Conservation (phyloP, 73 alveolate genomes). For the Uronychia binucleata region DNA sequence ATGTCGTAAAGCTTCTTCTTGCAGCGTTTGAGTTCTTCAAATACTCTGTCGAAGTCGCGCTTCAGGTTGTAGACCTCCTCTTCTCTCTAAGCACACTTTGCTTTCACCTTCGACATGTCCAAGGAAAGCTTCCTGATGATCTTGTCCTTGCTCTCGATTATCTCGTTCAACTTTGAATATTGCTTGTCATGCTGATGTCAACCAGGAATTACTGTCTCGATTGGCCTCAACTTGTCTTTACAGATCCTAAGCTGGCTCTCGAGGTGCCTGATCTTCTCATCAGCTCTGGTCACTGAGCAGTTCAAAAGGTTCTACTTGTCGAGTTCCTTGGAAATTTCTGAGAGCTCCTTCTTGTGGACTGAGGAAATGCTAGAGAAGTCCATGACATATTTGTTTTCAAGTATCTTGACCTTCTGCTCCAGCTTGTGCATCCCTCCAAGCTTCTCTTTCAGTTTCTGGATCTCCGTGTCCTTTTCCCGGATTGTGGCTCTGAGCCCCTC, state of each 20-base stretch:
- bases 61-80: background rate
- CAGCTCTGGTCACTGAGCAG: background rate
- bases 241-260: background rate
- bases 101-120: background rate
- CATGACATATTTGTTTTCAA: conserved; percentile 1
- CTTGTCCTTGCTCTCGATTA: background rate
- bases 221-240: background rate
- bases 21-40: background rate
- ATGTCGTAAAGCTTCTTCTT: conserved; percentile 7
- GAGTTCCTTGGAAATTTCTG: background rate
- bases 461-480: background rate
- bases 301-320: background rate
- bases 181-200: background rate
- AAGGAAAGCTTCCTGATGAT: background rate
- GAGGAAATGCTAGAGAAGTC: background rate
- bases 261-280: background rate
- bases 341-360: background rate
- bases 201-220: background rate
- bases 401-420: background rate
- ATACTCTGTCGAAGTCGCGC: background rate
- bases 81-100: background rate
- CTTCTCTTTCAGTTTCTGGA: background rate
- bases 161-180: background rate
- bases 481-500: background rate
- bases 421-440: background rate